Percentiles rank a stretch among this genome's conserved stretches.
Evolutionary conservation across 176 grass and related monocot species (phyloP).

Genomic region (Typha latifolia): DNA sequence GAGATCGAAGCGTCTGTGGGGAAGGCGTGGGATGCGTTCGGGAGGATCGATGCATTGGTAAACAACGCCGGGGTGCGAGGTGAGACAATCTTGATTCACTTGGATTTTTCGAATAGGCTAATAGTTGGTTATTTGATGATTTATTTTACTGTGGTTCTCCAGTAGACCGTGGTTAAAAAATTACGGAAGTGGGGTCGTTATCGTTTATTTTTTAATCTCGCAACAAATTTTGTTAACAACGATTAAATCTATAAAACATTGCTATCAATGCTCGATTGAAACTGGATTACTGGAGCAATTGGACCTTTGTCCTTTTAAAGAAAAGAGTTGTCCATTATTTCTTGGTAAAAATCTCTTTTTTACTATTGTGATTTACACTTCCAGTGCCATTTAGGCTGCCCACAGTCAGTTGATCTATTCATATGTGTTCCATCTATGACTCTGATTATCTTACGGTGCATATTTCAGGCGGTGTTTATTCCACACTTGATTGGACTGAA

Average conservation of each 20-base stretch:
- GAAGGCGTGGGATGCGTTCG: slow-evolving; percentile 32
- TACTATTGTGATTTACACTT: background rate
- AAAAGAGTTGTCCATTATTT: background rate
- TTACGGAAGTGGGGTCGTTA: too few relatives aligned
- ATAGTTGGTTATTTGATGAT: too few relatives aligned
- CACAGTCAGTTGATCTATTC: background rate
- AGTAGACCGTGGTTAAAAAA: too few relatives aligned
- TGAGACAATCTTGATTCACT: background rate
- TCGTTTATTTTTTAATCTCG: too few relatives aligned
- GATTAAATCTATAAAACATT: too few relatives aligned
- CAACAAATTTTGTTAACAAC: too few relatives aligned
- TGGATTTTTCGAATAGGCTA: background rate
- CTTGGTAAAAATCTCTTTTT: background rate
- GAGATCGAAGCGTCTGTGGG: slow-evolving; percentile 25
- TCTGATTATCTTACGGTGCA: background rate
- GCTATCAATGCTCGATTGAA: too few relatives aligned
- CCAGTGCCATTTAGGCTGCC: background rate
- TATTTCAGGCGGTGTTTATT: slow-evolving; percentile 53
- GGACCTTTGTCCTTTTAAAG: too few relatives aligned
- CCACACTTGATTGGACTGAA: slow-evolving; percentile 61
- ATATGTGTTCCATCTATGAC: background rate
- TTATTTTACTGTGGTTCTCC: too few relatives aligned
- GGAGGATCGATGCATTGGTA: slow-evolving; percentile 33
- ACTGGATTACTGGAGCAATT: too few relatives aligned
- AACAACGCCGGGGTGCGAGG: slow-evolving; percentile 43